Percentiles rank a stretch among this genome's conserved stretches.
phyloP scores from a whole-genome alignment of 2,329 filamentous ascomycete species.

The Orbilia ellipsospora region DNA sequence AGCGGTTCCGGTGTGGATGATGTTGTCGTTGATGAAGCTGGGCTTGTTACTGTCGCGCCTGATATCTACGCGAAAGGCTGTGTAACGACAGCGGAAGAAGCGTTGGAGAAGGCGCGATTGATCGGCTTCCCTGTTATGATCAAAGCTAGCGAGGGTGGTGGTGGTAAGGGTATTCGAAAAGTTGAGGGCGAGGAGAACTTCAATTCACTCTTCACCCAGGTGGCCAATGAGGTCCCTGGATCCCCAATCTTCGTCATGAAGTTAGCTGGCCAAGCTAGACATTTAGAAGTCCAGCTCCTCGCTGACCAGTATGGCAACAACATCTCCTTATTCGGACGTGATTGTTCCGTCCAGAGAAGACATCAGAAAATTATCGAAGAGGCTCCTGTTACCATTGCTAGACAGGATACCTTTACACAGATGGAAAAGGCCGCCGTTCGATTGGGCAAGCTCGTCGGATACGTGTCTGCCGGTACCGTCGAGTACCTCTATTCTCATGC shows the following conservation, averaged over 20 bases:
- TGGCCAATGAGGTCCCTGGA: conserved; percentile 95
- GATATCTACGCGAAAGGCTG: conserved; percentile 89
- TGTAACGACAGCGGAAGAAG: conserved; percentile 88
- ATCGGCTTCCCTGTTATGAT: conserved; percentile 99
- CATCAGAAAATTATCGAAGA: conserved; percentile 99
- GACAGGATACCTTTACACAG: conserved; percentile 84
- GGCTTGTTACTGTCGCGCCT: conserved; percentile 91
- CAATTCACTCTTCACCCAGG: conserved; percentile 88
- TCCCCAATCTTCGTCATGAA: conserved; percentile 99
- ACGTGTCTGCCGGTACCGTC: conserved; percentile 97
- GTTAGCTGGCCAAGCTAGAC: conserved; percentile 92
- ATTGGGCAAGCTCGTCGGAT: conserved; percentile 91
- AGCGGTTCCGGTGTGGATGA: conserved; percentile 90
- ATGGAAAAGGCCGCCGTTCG: conserved; percentile 98
- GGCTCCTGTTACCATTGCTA: conserved; percentile 95
- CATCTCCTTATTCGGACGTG: conserved; percentile 97
- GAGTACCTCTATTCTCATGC: conserved; percentile 98
- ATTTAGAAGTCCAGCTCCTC: conserved; percentile 96
- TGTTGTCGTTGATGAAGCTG: conserved; percentile 75
- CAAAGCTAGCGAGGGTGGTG: conserved; percentile 99
- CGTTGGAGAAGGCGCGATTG: conserved; percentile 82
- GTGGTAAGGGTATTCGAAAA: conserved; percentile 99
- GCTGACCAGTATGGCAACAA: conserved; percentile 99
- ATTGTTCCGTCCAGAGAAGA: conserved; percentile 96
- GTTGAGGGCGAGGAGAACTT: conserved; percentile 87